These are phyloP conservation scores for Colletotrichum liriopes DNA, from an alignment of 2,329 filamentous ascomycete genomes.

Conservation along the genomic window DNA sequence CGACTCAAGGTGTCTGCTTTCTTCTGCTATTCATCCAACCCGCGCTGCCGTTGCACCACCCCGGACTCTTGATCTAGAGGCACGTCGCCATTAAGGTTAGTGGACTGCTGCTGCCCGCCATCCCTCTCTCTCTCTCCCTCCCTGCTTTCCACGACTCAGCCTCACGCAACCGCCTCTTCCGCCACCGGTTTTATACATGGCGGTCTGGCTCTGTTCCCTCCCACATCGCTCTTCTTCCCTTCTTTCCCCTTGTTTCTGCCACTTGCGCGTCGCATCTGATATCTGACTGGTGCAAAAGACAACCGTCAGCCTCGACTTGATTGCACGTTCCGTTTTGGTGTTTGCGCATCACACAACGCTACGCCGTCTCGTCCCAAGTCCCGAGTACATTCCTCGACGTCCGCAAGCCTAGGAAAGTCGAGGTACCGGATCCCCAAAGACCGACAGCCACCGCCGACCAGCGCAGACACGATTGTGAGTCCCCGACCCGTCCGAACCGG, in stretches of 20 bases:
- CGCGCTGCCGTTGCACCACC: background rate
- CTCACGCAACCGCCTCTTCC: constrained; percentile 46
- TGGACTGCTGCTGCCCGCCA: background rate
- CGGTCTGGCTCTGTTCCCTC: constrained; percentile 4
- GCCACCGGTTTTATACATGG: constrained; percentile 34
- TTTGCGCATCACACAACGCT: constrained; percentile 21
- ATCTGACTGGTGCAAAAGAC: constrained; percentile 29
- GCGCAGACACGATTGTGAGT: constrained; percentile 7
- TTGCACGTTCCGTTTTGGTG: constrained; percentile 22
- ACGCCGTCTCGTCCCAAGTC: constrained; percentile 29
- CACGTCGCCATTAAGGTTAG: constrained; percentile 16
- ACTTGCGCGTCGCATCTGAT: constrained; percentile 6
- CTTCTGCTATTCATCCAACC: background rate
- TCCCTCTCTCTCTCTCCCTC: background rate
- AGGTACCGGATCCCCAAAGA: constrained; percentile 9
- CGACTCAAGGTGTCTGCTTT: background rate
- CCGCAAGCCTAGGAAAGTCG: constrained; percentile 9
- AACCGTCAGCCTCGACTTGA: background rate
- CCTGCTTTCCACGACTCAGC: constrained; percentile 44
- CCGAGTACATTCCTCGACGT: constrained; percentile 1
- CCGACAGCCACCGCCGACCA: constrained; percentile 11
- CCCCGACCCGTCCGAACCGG: constrained; percentile 38
- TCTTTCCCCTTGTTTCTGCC: constrained; percentile 13
- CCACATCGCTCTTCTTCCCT: background rate
- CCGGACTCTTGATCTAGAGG: background rate